Evolutionary conservation across 148 eudicot genomes (phyloP), one percentile per base, ranked within the genome.

Genomic region (Fagopyrum tataricum): DNA sequence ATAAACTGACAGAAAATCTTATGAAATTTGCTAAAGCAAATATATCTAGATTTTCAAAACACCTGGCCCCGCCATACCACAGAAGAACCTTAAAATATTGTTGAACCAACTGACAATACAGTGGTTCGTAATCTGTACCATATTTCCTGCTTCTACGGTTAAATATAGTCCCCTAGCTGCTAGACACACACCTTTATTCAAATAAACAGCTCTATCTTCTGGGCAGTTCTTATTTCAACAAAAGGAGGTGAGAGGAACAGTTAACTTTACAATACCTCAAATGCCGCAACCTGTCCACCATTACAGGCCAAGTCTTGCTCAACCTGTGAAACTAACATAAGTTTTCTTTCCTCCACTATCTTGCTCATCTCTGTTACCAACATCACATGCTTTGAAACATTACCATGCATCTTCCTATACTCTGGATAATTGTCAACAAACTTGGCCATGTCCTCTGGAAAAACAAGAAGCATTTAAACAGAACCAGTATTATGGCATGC

Each of bases 271-370:
- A 79, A 37, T 80, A 94, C 98, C 98, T 94, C 98, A 88, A 91
- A 87, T 43, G 98, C 97, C 74, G 97, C 98, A 37, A 93, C 98
- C 80, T 91, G 98, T 39, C 98, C 98, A 74, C 98, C 97, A 76
- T 85, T 94, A 87, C 98, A 94, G 82, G 98, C 98, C 84, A 94
- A 83, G 75, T 94, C 98, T 83, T 94, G 98, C 84, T 94, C 98
- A 76, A 93, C 91, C 78, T 94, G 93, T 67, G 98, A 94, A 66
- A 94, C 97, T 78, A 85, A 44, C 98, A 94, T 94, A 75, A 94
- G 98, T 81, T 91, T 94, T 72, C 98, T 84, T 78, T 89, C 97
- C 80, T 91, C 98, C 59, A 94, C 98, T 77, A 91, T 91, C 83
- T 90, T 91, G 82, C 98, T 94, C 98, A 94, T 94, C 84, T 94